Conservation (phyloP, 345 rosid species). For the Hibiscus tridactylites region DNA sequence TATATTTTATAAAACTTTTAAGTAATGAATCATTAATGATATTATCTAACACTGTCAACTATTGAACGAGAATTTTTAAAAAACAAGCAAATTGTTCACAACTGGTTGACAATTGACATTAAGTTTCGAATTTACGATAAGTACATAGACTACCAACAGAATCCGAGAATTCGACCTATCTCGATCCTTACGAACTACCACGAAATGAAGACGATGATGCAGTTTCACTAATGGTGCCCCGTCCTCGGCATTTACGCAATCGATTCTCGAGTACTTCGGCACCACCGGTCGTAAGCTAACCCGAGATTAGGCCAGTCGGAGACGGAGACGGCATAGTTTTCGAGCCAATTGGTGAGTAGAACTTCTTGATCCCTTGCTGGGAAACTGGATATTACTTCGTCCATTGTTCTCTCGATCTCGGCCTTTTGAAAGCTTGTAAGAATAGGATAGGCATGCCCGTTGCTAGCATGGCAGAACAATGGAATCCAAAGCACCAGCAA, state of each 20-base stretch:
- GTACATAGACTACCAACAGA: too few relatives aligned
- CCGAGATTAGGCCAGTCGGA: constrained; percentile 81
- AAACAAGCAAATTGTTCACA: too few relatives aligned
- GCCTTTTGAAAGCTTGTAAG: constrained; percentile 48
- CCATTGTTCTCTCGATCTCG: constrained; percentile 56
- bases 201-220: not conserved
- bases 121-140: too few relatives aligned
- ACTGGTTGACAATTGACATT: too few relatives aligned
- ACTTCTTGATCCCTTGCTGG: constrained; percentile 58
- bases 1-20: too few relatives aligned
- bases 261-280: constrained; percentile 47
- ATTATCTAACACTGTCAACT: too few relatives aligned
- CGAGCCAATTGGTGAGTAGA: constrained; percentile 62
- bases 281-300: constrained; percentile 60
- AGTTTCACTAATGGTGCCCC: not conserved
- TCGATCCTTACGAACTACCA: not conserved
- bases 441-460: constrained; percentile 46
- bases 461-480: constrained; percentile 51
- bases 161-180: too few relatives aligned
- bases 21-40: too few relatives aligned
- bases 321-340: constrained; percentile 44
- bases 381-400: constrained; percentile 43
- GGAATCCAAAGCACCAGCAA: constrained; percentile 57
- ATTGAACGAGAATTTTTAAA: too few relatives aligned
- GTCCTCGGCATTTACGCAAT: constrained; percentile 1